Evolutionary conservation across 768 basidiomycete genomes (phyloP), one percentile per base, ranked within the genome.

Genomic region (Tylopilus sp.): DNA sequence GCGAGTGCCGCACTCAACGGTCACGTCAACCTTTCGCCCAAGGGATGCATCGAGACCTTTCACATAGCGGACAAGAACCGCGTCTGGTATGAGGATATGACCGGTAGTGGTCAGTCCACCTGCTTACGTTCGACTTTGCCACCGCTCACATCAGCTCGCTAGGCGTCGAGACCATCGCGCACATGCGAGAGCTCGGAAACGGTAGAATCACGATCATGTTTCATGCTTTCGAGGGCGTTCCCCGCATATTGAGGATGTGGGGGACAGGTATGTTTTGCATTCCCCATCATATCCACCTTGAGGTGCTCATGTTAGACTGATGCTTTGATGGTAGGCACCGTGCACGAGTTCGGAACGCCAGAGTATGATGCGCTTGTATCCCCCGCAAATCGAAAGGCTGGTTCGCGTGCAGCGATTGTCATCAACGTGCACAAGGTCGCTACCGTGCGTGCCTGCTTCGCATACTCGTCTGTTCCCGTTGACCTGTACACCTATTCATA

Each of bases 81-180:
- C 41, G 81, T 83, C 2, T 88, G 86, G 86, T 88, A 88, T 55
- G 83, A 88, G 59, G 86, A 88, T 63, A 72, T 86, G 40, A 82
- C 80, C 18, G 86, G 86, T 8, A 82, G 83, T 53, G 85, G 85
- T 83, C 52, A 36, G 75, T 17, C 22, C 10, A 18, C 15, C 15
- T 45, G 31, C 18, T n/a, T 47, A 4, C 13, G 1, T 12, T 39
- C 38, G 39, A 40, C 47, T 11, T 13, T 4, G 20, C 11, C 7
- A n/a, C 4, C 5, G 20, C 39, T 43, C 13, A 55, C 9, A 23
- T 21, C 22, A 9, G 20, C 47, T n/a, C 53, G 13, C 21, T 42
- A 82, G 80, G 81, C 9, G 59, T 76, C 35, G 82, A 83, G 64
- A 84, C 81, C 0, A 75, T 83, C 38, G 70, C 83, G 1, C 83